Base-by-base conservation (phyloP, 2,329 filamentous ascomycete genomes). In the Xylariaceae sp. region DNA sequence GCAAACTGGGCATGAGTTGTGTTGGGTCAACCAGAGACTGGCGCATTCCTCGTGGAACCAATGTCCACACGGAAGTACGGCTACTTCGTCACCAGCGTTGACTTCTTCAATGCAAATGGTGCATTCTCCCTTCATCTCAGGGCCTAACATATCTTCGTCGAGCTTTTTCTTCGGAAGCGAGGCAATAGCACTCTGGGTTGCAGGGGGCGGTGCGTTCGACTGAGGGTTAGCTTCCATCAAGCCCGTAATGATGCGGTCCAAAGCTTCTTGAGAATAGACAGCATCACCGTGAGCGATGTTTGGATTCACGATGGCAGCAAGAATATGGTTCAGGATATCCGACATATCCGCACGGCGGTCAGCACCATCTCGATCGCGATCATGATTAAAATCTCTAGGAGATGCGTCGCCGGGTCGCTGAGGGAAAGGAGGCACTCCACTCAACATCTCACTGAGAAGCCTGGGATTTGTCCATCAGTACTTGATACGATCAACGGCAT, bases 21-120 rank as follows among this genome's bases (percentile, higher is more conserved):
- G 92, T 73, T 96, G 89, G 67, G 83, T 84, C 55, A 97, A 76
- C 93, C 93, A 97, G 53, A 89, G 80, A 23, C 85, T 81, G 39
- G 94, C 89, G 68, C 93, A 97, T 30, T 83, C 78, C 59, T 87
- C 87, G 69, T 97, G 93, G 72, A 96, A 97, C 90, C 91, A 96
- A 71, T 99, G 94, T 60, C 85, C 88, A 75, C 94, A 99, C 0
- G 92, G 92, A 54, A 99, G 75, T 51, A 87, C 82, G 0, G 89
- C 83, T 4, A 93, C 90, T 70, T 89, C 85, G 35, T 89, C 86
- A 9, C 86, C 88, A 41, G 89, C 70, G 30, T 84, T 80, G 62
- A 95, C 87, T 34, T 89, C 84, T 57, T 97, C 92, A 78, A 97
- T 96, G 74, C 94, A 99, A 60, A 99, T 96, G 41, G 90, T 92